phyloP scores from a whole-genome alignment of 352 stramenopile species.

The Pythium dissimile region DNA sequence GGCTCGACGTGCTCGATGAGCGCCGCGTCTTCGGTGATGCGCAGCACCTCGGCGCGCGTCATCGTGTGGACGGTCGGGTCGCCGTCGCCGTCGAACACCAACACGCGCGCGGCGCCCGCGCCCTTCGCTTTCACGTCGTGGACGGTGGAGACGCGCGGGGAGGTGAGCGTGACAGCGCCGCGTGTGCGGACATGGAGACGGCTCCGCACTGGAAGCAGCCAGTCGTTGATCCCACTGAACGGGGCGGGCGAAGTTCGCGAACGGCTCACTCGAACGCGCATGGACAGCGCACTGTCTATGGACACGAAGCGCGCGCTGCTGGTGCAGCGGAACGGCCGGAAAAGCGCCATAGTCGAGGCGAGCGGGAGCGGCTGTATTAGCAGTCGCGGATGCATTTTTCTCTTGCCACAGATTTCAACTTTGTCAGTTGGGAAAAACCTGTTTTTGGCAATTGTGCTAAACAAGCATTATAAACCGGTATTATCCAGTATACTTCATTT shows the following conservation, averaged over 20 bases:
- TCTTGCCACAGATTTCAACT: too few relatives aligned
- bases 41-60: slow-evolving; percentile 52
- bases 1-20: slow-evolving; percentile 62
- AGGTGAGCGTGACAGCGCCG: neutral
- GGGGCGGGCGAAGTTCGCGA: neutral
- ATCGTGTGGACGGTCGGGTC: slow-evolving; percentile 52
- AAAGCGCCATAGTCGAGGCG: too few relatives aligned
- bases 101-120: slow-evolving; percentile 16
- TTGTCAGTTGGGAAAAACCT: too few relatives aligned
- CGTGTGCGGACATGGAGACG: neutral
- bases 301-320: too few relatives aligned
- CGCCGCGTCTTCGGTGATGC: slow-evolving; percentile 52
- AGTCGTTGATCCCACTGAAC: neutral
- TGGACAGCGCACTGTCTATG: neutral
- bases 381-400: too few relatives aligned
- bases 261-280: neutral
- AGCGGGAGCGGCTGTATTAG: too few relatives aligned
- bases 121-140: neutral
- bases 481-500: too few relatives aligned
- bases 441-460: too few relatives aligned
- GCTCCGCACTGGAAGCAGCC: neutral
- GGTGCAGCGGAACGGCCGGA: too few relatives aligned
- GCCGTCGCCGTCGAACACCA: slow-evolving; percentile 51
- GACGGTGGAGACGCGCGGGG: neutral
- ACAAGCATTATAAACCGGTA: too few relatives aligned